Base-by-base conservation (phyloP, 208 protist species). In the Trypanosoma mega region DNA sequence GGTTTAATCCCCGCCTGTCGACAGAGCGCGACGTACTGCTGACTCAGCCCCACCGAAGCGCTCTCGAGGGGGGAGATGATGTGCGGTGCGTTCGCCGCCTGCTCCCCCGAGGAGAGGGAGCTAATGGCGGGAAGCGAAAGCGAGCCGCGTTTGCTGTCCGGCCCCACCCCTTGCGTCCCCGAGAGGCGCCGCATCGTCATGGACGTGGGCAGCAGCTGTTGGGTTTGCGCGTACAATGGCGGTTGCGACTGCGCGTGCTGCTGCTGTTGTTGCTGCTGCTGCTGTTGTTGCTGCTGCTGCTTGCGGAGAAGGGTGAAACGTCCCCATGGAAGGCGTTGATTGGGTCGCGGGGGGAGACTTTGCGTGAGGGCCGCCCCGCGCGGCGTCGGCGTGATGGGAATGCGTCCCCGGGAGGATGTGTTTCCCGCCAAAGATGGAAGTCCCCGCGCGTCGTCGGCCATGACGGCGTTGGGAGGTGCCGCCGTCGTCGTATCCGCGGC, bases 21-120 rank as follows among this genome's bases (percentile, higher is more conserved):
- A 36, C 78, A 85, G 8, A 69, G 60, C 11, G 30, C 18, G 16
- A 18, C 18, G 62, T 85, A 85, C 18, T 73, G 62, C 14, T 78
- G 58, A 26, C 58, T 27, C 26, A 64, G 31, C 20, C 47, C 34
- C 16, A 34, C n/a, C 18, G 26, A 20, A 27, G 21, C 18, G 20
- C n/a, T 29, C 5, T 33, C 34, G 24, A 7, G 30, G 21, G 45
- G 23, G 2, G 27, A 21, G 14, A 51, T 58, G 9, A n/a, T n/a
- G n/a, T 75, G 18, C 11, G 41, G 43, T 0, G 61, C 50, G 16
- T 41, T 20, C n/a, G 66, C 14, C 8, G 64, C 23, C 11, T 56
- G 11, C 1, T 52, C 29, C 0, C 30, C 21, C 8, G 45, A 53
- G 8, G 21, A 37, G 1, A 4, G 18, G 3, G 37, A 30, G 12